Conservation (phyloP, 768 basidiomycete species). For the Panaeolus cyanescens region DNA sequence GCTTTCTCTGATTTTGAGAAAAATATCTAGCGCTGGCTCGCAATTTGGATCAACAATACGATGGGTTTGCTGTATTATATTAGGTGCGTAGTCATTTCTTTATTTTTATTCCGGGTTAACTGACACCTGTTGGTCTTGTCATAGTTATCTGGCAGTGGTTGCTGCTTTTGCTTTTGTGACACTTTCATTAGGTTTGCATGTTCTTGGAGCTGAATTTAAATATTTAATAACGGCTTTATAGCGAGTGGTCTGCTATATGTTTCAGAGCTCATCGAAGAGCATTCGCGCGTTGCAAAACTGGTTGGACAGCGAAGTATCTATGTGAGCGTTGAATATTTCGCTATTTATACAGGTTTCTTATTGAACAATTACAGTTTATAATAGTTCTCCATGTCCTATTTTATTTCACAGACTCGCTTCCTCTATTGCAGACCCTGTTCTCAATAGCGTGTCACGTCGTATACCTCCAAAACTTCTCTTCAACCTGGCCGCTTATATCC, state of each 20-base stretch:
- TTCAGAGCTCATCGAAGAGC: constrained; percentile 95
- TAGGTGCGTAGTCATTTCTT: constrained; percentile 43
- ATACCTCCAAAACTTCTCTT: constrained; percentile 92
- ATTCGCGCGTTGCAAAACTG: constrained; percentile 78
- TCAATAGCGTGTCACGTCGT: constrained; percentile 84
- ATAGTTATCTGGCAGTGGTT: constrained; percentile 73
- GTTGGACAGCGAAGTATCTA: constrained; percentile 87
- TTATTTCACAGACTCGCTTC: constrained; percentile 80
- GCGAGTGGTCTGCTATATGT: constrained; percentile 94
- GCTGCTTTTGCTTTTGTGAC: constrained; percentile 90
- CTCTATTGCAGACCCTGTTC: constrained; percentile 71
- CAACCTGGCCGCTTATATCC: constrained; percentile 90
- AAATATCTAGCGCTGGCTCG: neutral
- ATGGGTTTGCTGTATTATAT: constrained; percentile 65
- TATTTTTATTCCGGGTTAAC: neutral
- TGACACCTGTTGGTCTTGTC: constrained; percentile 3
- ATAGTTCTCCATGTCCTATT: constrained; percentile 78
- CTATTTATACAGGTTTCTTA: neutral
- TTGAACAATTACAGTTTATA: constrained; percentile 56
- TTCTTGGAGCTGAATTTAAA: constrained; percentile 1
- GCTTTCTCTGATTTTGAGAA: no score
- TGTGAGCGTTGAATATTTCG: constrained; percentile 49
- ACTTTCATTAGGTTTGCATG: constrained; percentile 80
- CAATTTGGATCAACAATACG: neutral
- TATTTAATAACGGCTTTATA: constrained; percentile 30